Conservation (phyloP, 352 stramenopile species). For the Pythium monospermum region DNA sequence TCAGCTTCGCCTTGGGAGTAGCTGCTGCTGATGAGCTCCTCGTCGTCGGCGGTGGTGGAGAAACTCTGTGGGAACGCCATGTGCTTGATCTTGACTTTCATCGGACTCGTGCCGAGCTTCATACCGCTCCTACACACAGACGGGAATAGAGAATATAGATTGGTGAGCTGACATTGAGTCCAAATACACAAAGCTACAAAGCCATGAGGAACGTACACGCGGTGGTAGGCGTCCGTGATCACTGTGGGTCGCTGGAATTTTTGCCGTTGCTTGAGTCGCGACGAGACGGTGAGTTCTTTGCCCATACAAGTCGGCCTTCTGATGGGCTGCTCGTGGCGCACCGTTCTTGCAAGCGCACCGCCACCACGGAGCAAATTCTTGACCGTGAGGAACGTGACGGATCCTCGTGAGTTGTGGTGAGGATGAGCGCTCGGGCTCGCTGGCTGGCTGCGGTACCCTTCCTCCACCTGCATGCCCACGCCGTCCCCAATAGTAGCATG, state of each 20-base stretch:
- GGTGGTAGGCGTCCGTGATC: conserved; percentile 58
- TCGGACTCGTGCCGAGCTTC: conserved; percentile 58
- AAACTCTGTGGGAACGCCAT: conserved; percentile 37
- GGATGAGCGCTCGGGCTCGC: conserved; percentile 13
- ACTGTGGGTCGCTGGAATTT: conserved; percentile 63
- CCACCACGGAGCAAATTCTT: conserved; percentile 59
- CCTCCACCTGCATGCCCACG: background rate
- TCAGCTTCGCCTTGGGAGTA: conserved; percentile 28
- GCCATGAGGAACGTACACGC: conserved; percentile 40
- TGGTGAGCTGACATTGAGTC: too few relatives aligned
- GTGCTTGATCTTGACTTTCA: conserved; percentile 41
- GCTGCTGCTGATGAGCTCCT: too few relatives aligned
- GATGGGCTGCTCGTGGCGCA: conserved; percentile 27
- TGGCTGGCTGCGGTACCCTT: conserved; percentile 3
- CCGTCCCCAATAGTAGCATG: background rate
- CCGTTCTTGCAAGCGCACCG: conserved; percentile 33
- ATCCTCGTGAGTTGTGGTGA: conserved; percentile 28
- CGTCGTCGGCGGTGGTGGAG: conserved; percentile 1
- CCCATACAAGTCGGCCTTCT: conserved; percentile 42
- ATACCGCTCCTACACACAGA: conserved; percentile 66
- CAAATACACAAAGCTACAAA: background rate
- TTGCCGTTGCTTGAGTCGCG: conserved; percentile 52
- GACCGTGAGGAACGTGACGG: conserved; percentile 50
- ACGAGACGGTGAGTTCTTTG: conserved; percentile 41
- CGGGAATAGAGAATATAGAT: too few relatives aligned